Evolutionary conservation across 441 rosid species (phyloP), one percentile per base, ranked within the genome.

Genomic region (Bocquillonia castaneifolia): DNA sequence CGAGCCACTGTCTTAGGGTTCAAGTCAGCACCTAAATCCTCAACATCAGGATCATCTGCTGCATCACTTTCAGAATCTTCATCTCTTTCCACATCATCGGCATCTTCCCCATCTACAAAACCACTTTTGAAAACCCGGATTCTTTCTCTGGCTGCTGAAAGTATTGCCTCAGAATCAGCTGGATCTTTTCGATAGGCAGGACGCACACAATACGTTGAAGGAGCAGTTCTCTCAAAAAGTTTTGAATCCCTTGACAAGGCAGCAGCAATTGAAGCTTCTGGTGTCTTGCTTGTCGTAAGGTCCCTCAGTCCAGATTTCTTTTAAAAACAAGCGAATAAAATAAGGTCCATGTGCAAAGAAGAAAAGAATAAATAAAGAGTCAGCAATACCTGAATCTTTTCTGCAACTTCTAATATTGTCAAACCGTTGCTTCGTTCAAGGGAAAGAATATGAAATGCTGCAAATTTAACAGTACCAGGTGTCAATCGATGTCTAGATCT

Each of bases 201-300:
- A 64, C 89, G 92, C n/a, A 91, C 92, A 79, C 96, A 91, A 62
- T 89, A 91, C 2, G 93, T 91, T 31, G 96, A 91, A 45, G 97
- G 97, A 78, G 97, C 97, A 55, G 85, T 88, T 74, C 97, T 88
- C 85, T 89, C 93, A 54, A 91, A 91, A 60, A 91, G 91, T 77
- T 88, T 91, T 52, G 93, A 75, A 76, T 91, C 96, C 47, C 97
- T 88, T 26, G 96, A 89, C 82, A 91, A 77, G 22, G 97, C 96
- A 83, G 93, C 97, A 76, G 96, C 84, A 72, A 91, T 86, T 13
- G 96, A 91, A 52, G 97, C 96, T 86, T 91, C 96, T 26, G 96
- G 97, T 56, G 93, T 91, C 85, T 85, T 89, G 79, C 97, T 91
- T 1, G 93, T 85, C 17, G 93, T 83, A 71, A 91, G 88, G 82